Evolutionary conservation across 768 basidiomycete genomes (phyloP).

Genomic region (Suillus subaureus): DNA sequence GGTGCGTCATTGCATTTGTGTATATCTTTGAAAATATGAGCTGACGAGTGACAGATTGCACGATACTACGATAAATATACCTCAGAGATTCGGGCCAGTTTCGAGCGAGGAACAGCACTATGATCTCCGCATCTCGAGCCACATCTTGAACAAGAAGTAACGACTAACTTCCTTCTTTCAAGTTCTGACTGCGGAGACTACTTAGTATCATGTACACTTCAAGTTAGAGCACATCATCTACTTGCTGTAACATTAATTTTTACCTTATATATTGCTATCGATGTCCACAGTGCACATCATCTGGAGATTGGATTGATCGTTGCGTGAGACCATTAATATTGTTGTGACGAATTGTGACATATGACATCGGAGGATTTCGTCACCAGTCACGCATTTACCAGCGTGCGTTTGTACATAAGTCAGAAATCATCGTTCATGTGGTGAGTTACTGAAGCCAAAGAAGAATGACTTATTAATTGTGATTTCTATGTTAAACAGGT

Average conservation of each 20-base stretch:
- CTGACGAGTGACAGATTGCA: conserved; percentile 62
- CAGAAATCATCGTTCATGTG: conserved; percentile 52
- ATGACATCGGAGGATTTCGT: background rate
- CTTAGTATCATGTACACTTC: background rate
- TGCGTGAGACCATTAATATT: background rate
- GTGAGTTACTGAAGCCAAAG: conserved; percentile 39
- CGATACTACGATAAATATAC: conserved; percentile 98
- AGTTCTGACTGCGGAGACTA: background rate
- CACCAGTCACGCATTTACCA: background rate
- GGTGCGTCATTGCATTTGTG: conserved; percentile 40
- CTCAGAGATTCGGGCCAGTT: conserved; percentile 92
- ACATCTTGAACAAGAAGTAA: background rate
- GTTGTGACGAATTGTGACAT: background rate
- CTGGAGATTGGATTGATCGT: background rate
- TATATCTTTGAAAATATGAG: conserved; percentile 4
- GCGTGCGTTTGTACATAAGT: background rate
- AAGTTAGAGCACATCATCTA: background rate
- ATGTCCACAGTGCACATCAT: background rate
- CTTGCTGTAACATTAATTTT: background rate
- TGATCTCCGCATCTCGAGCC: conserved; percentile 28
- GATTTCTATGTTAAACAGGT: conserved; percentile 48
- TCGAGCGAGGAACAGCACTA: conserved; percentile 94
- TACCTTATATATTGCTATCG: background rate
- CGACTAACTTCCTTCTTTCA: background rate
- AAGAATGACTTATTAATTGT: background rate